These are phyloP conservation scores for Urochloa ruziziensis DNA, from an alignment of 176 grass and related monocot species.

Conservation along the genomic window DNA sequence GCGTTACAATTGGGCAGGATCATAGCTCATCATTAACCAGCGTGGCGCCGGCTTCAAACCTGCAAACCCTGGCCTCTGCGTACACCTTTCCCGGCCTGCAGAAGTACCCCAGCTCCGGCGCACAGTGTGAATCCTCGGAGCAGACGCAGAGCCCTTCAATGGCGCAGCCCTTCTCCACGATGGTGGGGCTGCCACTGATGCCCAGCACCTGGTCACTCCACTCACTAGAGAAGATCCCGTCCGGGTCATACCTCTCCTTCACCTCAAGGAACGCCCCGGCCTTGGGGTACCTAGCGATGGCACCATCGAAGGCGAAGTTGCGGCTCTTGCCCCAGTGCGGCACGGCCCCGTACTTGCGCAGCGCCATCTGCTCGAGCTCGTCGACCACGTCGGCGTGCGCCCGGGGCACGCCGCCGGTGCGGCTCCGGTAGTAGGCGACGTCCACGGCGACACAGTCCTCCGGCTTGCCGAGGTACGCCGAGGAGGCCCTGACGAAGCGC, in stretches of 20 bases:
- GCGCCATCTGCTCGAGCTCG: background rate
- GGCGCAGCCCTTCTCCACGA: conserved; percentile 32
- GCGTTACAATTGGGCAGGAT: no score
- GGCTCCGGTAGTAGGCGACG: conserved; percentile 51
- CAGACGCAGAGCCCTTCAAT: conserved; percentile 61
- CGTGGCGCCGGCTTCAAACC: background rate
- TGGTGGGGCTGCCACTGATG: conserved; percentile 17
- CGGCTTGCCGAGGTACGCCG: conserved; percentile 48
- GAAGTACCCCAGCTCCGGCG: conserved; percentile 39
- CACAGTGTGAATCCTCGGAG: conserved; percentile 46
- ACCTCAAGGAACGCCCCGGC: conserved; percentile 31
- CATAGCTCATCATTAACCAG: no score
- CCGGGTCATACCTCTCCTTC: conserved; percentile 37
- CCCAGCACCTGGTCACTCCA: conserved; percentile 62
- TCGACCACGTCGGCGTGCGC: background rate
- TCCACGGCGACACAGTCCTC: conserved; percentile 49
- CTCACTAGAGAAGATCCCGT: conserved; percentile 56
- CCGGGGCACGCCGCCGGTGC: background rate
- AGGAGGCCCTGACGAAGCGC: conserved; percentile 47
- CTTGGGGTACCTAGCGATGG: conserved; percentile 19
- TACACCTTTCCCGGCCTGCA: conserved; percentile 45
- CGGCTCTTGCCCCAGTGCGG: conserved; percentile 72
- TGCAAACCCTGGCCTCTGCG: conserved; percentile 46
- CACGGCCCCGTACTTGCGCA: conserved; percentile 37
- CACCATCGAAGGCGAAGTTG: conserved; percentile 41